Percentiles rank a stretch among this genome's conserved stretches.
phyloP scores from a whole-genome alignment of 2,329 filamentous ascomycete genomes.

The Neonectria hederae region DNA sequence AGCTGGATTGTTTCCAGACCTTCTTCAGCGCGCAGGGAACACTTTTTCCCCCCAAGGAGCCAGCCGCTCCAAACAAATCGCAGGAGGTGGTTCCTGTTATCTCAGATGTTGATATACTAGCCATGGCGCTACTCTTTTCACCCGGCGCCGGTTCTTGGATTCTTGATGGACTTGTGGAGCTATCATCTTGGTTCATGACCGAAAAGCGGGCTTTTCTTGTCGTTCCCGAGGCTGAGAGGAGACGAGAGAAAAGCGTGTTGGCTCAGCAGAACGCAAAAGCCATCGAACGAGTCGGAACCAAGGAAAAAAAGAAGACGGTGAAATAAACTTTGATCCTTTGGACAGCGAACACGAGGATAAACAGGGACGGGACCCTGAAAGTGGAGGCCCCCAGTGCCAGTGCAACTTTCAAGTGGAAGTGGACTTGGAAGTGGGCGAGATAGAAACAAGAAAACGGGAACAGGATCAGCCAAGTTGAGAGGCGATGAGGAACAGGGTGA shows the following conservation, averaged over 20 bases:
- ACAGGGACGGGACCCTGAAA: neutral
- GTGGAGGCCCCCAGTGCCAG: neutral
- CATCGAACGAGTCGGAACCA: neutral
- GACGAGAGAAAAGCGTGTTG: neutral
- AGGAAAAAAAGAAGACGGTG: neutral
- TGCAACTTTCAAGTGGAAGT: neutral
- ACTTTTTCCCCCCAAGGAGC: neutral
- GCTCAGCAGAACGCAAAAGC: neutral
- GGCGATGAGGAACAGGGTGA: neutral
- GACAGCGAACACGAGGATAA: constrained; percentile 1
- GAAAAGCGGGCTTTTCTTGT: neutral
- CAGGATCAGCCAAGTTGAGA: neutral
- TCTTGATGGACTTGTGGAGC: neutral
- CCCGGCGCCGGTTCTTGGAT: neutral
- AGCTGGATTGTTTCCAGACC: constrained; percentile 1
- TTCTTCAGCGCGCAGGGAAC: neutral
- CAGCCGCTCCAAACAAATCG: neutral
- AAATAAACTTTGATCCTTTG: neutral
- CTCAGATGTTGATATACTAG: neutral
- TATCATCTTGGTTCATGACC: neutral
- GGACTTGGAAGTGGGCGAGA: neutral
- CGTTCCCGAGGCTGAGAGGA: neutral
- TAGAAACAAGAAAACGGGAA: neutral
- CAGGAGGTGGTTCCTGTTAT: neutral
- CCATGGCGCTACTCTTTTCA: neutral